These are phyloP conservation scores for Zasmidium citrigriseum DNA, from an alignment of 2,329 filamentous ascomycete species.

Conservation along the genomic window DNA sequence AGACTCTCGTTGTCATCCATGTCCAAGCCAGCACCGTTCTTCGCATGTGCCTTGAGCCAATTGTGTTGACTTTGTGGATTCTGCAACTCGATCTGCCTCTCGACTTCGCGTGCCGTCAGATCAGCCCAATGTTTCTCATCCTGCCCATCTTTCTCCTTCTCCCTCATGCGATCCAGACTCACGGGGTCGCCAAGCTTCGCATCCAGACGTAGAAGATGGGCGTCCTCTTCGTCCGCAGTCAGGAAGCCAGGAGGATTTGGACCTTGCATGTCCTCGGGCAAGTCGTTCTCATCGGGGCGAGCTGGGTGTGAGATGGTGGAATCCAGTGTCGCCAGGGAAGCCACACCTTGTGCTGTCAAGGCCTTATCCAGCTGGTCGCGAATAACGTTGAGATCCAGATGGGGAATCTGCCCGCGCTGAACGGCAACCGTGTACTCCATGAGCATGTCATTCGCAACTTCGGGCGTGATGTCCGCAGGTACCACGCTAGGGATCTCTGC, in stretches of 20 bases:
- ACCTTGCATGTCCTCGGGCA: constrained; percentile 49
- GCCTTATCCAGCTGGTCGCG: constrained; percentile 33
- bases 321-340: constrained; percentile 41
- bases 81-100: constrained; percentile 56
- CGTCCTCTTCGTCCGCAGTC: constrained; percentile 69
- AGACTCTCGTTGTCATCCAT: constrained; percentile 65
- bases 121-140: constrained; percentile 37
- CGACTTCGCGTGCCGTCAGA: constrained; percentile 47
- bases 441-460: constrained; percentile 32
- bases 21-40: constrained; percentile 23
- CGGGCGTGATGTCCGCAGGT: constrained; percentile 42
- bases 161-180: constrained; percentile 40
- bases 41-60: constrained; percentile 63
- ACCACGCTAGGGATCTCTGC: constrained; percentile 47
- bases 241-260: constrained; percentile 65
- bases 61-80: constrained; percentile 95
- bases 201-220: constrained; percentile 70
- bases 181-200: constrained; percentile 47
- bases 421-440: constrained; percentile 39
- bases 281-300: constrained; percentile 19
- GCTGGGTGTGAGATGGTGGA: constrained; percentile 39
- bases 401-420: constrained; percentile 31
- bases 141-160: constrained; percentile 17
- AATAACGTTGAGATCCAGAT: constrained; percentile 34
- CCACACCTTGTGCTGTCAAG: constrained; percentile 31